Base-by-base conservation (phyloP, 2,329 filamentous ascomycete genomes). In the Trichophyton verrucosum region DNA sequence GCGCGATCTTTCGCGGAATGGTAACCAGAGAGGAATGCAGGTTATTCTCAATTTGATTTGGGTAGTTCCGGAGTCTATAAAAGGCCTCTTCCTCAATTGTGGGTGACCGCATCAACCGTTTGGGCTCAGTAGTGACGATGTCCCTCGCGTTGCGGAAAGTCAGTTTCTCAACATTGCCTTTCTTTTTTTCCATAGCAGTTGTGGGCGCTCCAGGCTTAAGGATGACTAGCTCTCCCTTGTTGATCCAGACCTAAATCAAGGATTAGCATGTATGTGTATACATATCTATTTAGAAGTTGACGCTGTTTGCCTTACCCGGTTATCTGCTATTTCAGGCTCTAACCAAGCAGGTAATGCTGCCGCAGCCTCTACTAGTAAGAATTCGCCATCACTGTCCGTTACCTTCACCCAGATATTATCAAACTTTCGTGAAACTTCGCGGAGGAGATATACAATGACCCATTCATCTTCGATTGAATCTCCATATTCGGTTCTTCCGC, bases 401-500 rank as follows among this genome's bases (percentile, higher is more conserved):
- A 95, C 81, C 57, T 88, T 85, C 55, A 91, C 82, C 91, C 92
- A 99, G 6, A 91, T 78, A 62, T 87, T 80, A 3, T 83, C 78
- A 67, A 88, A 88, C 42, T 81, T 79, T 66, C 81, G 87, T 66
- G 86, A 91, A 66, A 97, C 76, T 74, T 95, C 87, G 51, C 88
- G 84, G 33, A 99, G 78, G 3, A 97, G 77, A 74, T 91, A 96
- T 20, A 97, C 91, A 62, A 97, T 86, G 4, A 97, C 82, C 95
- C 94, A 99, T 76, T 99, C 95, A 68, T 99, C 94, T 69, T 96
- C 92, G 3, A 97, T 86, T 0, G 91, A 94, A 73, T 99, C 95
- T 7, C 92, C 91, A 68, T 91, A 97, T 71, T 92, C 88, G 0
- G 90, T 94, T 58, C 80, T 78, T 20, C 92, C 92, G 64, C 84